Evolutionary conservation across 1,284 basidiomycete genomes (phyloP).

Genomic region (Moesziomyces globuligerus): DNA sequence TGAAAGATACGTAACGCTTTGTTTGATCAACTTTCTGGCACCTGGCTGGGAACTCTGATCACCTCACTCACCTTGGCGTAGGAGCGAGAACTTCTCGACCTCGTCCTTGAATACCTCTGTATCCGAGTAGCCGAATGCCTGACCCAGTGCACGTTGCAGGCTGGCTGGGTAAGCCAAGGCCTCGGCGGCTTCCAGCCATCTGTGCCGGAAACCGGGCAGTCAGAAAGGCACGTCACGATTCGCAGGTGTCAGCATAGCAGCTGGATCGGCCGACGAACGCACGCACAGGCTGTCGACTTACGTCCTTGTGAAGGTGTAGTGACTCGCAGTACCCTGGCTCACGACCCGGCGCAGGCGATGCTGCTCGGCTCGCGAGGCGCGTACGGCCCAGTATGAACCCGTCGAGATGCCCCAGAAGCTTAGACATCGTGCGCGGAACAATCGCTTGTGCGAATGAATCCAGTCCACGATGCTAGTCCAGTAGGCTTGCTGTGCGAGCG

Average conservation of each 20-base stretch:
- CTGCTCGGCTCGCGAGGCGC: conserved; percentile 23
- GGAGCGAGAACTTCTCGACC: conserved; percentile 34
- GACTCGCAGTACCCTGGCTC: conserved; percentile 42
- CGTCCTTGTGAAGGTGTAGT: conserved; percentile 38
- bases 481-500: conserved; percentile 12
- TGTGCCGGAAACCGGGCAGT: no score
- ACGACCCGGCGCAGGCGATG: conserved; percentile 20
- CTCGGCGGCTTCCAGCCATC: conserved; percentile 47
- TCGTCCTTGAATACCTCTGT: conserved; percentile 24
- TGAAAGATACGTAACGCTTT: no score
- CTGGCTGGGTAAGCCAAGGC: conserved; percentile 37
- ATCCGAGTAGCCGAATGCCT: conserved; percentile 36
- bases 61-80: conserved; percentile 23
- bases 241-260: no score
- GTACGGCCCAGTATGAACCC: conserved; percentile 43
- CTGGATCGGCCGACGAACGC: no score
- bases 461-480: conserved; percentile 43
- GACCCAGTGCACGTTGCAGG: conserved; percentile 29
- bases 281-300: conserved; percentile 18
- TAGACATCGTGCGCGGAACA: conserved; percentile 19
- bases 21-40: neutral
- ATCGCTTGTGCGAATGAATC: conserved; percentile 15
- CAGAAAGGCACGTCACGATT: no score
- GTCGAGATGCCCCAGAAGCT: conserved; percentile 45
- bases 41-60: no score